Percentiles rank a stretch among this genome's conserved stretches.
Conservation (phyloP, 345 rosid genomes). For the Hevea brasiliensis region DNA sequence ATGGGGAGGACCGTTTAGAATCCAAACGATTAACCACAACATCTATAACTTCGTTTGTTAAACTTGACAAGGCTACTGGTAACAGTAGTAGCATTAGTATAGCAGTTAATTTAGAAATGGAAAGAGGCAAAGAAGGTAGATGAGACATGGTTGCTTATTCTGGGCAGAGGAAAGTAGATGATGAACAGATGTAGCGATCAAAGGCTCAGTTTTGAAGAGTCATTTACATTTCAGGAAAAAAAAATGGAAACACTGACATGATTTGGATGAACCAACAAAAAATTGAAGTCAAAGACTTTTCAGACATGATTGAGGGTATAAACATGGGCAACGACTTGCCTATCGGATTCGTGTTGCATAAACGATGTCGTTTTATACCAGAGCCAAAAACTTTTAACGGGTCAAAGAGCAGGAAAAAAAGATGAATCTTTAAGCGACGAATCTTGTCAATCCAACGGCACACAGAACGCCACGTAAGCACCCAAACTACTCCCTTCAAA, state of each 20-base stretch:
- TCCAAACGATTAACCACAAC: constrained; percentile 55
- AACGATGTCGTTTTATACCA: neutral
- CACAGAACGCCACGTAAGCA: no score
- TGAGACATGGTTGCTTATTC: neutral
- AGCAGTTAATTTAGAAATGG: constrained; percentile 20
- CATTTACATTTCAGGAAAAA: neutral
- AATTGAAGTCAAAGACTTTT: neutral
- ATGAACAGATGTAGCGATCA: neutral
- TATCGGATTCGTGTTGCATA: no score
- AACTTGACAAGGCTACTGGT: constrained; percentile 22
- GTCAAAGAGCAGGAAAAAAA: no score
- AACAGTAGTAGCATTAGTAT: neutral
- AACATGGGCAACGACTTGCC: neutral
- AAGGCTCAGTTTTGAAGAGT: neutral
- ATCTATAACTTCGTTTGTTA: constrained; percentile 33
- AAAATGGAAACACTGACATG: neutral
- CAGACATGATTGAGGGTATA: neutral
- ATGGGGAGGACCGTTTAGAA: constrained; percentile 49
- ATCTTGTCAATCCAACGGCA: neutral
- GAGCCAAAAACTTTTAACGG: no score
- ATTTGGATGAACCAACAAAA: neutral
- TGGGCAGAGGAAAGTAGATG: neutral
- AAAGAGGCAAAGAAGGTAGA: constrained; percentile 2
- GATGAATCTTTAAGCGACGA: neutral
- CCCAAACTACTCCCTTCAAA: neutral